phyloP scores from a whole-genome alignment of 2,329 filamentous ascomycete genomes.

The Seiridium unicorne region DNA sequence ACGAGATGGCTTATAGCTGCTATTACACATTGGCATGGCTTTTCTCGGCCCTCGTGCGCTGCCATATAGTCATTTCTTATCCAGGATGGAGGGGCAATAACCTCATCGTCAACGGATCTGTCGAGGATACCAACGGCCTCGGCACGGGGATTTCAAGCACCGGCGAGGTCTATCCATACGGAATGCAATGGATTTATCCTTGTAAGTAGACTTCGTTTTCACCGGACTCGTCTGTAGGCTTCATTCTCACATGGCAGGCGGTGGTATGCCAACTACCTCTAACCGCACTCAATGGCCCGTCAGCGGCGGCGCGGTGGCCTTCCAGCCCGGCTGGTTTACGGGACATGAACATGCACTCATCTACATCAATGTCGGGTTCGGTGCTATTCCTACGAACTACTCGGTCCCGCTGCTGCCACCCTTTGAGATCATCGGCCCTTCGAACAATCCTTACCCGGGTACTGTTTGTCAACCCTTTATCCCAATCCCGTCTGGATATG shows the following conservation, averaged over 20 bases:
- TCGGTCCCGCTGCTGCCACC: slow-evolving; percentile 62
- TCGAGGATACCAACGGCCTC: slow-evolving; percentile 2
- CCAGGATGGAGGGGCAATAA: slow-evolving; percentile 66
- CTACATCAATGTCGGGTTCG: slow-evolving; percentile 71
- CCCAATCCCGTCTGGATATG: slow-evolving; percentile 60
- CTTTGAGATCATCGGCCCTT: slow-evolving; percentile 64
- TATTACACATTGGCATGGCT: not conserved
- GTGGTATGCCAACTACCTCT: slow-evolving; percentile 61
- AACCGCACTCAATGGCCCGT: slow-evolving; percentile 73
- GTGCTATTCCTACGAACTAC: slow-evolving; percentile 62
- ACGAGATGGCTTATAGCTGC: too few relatives aligned
- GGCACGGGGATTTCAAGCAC: not conserved
- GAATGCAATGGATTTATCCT: slow-evolving; percentile 70
- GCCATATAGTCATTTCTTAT: slow-evolving; percentile 61
- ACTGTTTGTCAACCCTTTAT: slow-evolving; percentile 71
- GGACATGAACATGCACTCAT: slow-evolving; percentile 65
- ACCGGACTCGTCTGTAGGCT: not conserved
- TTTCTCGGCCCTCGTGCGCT: not conserved
- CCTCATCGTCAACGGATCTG: slow-evolving; percentile 47
- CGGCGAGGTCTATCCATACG: slow-evolving; percentile 54
- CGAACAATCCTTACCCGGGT: slow-evolving; percentile 61
- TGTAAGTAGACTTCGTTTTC: slow-evolving; percentile 32
- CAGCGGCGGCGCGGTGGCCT: slow-evolving; percentile 61
- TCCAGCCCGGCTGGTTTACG: slow-evolving; percentile 73
- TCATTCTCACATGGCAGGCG: slow-evolving; percentile 23